phyloP scores from a whole-genome alignment of 768 basidiomycete genomes.

The Tylopilus vinaceipallidus region DNA sequence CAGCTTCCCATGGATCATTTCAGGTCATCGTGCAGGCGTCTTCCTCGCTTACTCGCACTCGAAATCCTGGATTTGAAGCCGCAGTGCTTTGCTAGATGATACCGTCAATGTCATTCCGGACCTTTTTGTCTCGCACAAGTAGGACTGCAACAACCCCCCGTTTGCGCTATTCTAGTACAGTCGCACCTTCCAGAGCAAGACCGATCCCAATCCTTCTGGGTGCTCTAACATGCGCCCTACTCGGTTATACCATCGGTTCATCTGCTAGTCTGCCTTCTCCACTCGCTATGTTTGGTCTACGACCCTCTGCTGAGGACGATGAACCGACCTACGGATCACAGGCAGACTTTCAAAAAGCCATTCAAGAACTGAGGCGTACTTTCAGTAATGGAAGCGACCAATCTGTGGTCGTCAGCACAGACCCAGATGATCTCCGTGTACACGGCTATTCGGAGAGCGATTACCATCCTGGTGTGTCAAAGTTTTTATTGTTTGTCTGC shows the following conservation, averaged over 20 bases:
- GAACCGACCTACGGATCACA: conserved; percentile 47
- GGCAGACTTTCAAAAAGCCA: conserved; percentile 51
- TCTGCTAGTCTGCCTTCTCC: conserved; percentile 2
- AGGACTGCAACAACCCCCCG: neutral
- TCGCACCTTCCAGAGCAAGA: neutral
- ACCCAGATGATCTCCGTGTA: conserved; percentile 46
- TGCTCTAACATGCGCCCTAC: conserved; percentile 15
- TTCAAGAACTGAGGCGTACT: conserved; percentile 43
- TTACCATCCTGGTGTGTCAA: conserved; percentile 46
- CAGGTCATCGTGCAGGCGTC: neutral
- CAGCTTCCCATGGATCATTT: neutral
- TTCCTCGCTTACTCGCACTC: neutral
- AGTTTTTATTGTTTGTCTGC: neutral
- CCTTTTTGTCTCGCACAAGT: neutral
- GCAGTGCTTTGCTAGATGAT: conserved; percentile 12
- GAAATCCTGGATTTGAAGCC: neutral
- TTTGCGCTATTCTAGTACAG: conserved; percentile 9
- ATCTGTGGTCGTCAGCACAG: conserved; percentile 41
- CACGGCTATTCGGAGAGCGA: conserved; percentile 58
- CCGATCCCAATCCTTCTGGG: conserved; percentile 12
- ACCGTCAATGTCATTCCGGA: conserved; percentile 9
- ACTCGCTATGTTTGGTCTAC: neutral
- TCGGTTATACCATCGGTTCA: conserved; percentile 25
- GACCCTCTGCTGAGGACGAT: neutral
- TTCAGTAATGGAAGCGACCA: conserved; percentile 27